Base-by-base conservation (phyloP, 768 basidiomycete species). In the Trametes villosa region DNA sequence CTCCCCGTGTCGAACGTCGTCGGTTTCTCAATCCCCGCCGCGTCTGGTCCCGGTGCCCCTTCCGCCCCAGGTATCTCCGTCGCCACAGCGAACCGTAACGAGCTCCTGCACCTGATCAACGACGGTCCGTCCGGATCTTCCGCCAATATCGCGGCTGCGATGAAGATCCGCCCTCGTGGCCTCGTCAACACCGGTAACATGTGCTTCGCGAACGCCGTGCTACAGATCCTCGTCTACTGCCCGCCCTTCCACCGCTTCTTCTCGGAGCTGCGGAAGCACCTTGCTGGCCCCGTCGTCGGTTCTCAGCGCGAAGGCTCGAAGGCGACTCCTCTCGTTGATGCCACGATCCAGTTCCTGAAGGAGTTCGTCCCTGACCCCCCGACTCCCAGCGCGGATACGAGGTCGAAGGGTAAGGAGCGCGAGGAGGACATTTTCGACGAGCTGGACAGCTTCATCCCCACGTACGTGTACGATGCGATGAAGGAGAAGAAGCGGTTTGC, bases 131-230 rank as follows among this genome's bases (percentile, higher is more conserved):
- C 72, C 5, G 62, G 64, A 4, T 59, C 65, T 6, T 33, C 57
- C 15, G 54, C 53, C 1, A 56, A 46, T 33, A 31, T 31, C 12
- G 63, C 63, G 6, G 57, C 58, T 26, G 56, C 67, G 20, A 64
- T 65, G 11, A 60, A 65, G 53, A 83, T 92, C 33, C 78, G 80
- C 8, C 86, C 92, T 0, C 81, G 96, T 15, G 96, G 96, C 5
- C 76, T 99, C 49, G 81, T 98, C 66, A 99, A 99, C 74, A 89
- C 86, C 2, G 96, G 96, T 0, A 99, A 99, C 75, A 88, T 98
- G 87, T 99, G 96, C 72, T 99, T 98, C 70, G 95, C 95, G 29
- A 99, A 98, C 68, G 87, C 94, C 0, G 91, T 98, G 24, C 78
- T 99, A 30, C 96, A 98, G 76, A 85, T 91, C 1, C 80, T 99